Evolutionary conservation across 2,329 filamentous ascomycete genomes (phyloP).

Genomic region (Ophiostoma australiae): DNA sequence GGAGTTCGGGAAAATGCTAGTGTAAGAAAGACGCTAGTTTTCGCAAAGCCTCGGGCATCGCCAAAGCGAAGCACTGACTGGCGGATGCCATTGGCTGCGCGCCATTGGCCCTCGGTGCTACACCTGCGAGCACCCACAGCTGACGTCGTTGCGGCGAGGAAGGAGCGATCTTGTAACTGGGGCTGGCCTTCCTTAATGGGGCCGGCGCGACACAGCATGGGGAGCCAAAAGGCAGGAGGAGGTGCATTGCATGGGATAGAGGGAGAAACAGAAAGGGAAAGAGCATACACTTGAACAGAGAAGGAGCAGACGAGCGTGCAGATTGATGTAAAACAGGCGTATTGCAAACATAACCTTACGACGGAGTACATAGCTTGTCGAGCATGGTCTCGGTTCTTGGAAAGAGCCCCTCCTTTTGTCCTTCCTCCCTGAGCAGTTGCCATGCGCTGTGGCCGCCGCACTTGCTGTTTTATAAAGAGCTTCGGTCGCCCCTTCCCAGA

Average conservation of each 20-base stretch:
- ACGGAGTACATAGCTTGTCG: not conserved
- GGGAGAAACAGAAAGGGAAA: not conserved
- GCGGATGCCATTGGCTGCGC: conserved; percentile 14
- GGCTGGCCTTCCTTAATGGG: conserved; percentile 17
- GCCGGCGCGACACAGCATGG: not conserved
- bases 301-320: not conserved
- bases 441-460: not conserved
- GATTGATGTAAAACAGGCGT: conserved; percentile 10
- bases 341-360: not conserved
- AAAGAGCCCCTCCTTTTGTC: conserved; percentile 19
- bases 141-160: conserved; percentile 11
- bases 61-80: conserved; percentile 17
- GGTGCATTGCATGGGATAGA: not conserved
- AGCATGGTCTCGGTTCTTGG: conserved; percentile 16
- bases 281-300: not conserved
- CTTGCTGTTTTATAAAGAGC: conserved; percentile 18
- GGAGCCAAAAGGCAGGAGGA: not conserved
- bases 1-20: conserved; percentile 18
- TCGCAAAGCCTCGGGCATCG: conserved; percentile 24
- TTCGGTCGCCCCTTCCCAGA: not conserved
- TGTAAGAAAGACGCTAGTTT: conserved; percentile 18
- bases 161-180: conserved; percentile 15
- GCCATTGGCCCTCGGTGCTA: conserved; percentile 3
- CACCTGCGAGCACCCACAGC: conserved; percentile 11
- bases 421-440: not conserved